phyloP scores from a whole-genome alignment of 2,329 filamentous ascomycete genomes.

The Geoglossum cookeanum region DNA sequence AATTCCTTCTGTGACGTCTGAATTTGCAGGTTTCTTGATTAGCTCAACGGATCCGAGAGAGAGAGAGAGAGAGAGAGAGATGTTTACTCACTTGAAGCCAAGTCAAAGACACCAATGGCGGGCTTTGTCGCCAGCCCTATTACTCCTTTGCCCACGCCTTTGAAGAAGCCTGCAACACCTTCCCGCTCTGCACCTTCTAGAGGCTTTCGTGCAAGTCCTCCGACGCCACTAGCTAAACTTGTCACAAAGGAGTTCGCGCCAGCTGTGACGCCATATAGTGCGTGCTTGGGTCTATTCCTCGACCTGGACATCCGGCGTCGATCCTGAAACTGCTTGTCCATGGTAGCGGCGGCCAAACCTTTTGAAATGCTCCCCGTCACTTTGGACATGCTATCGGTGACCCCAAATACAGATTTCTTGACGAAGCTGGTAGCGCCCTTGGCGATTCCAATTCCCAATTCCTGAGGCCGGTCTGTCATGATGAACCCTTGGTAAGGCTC shows the following conservation, averaged over 20 bases:
- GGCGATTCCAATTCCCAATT: slow-evolving; percentile 84
- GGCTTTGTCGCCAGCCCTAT: slow-evolving; percentile 93
- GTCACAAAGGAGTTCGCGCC: slow-evolving; percentile 90
- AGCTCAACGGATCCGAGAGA: background rate
- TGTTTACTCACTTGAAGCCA: slow-evolving; percentile 50
- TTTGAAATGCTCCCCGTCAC: slow-evolving; percentile 96
- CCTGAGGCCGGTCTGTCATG: slow-evolving; percentile 86
- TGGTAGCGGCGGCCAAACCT: slow-evolving; percentile 79
- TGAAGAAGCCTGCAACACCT: slow-evolving; percentile 85
- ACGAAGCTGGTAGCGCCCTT: slow-evolving; percentile 94
- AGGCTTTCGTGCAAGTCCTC: slow-evolving; percentile 80
- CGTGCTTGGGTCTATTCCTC: slow-evolving; percentile 89
- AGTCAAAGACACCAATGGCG: slow-evolving; percentile 87
- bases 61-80: background rate
- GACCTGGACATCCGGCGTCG: slow-evolving; percentile 82
- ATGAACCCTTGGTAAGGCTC: slow-evolving; percentile 97
- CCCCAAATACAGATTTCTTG: slow-evolving; percentile 95
- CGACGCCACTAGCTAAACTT: slow-evolving; percentile 82
- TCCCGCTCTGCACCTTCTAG: slow-evolving; percentile 93
- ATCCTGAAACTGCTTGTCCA: slow-evolving; percentile 98
- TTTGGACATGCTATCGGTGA: slow-evolving; percentile 94
- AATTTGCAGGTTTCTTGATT: background rate
- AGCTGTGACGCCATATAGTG: slow-evolving; percentile 84
- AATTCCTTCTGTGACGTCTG: slow-evolving; percentile 80
- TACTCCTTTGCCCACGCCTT: slow-evolving; percentile 89